Base-by-base conservation (phyloP, 345 rosid genomes). In the Boechera retrofracta region DNA sequence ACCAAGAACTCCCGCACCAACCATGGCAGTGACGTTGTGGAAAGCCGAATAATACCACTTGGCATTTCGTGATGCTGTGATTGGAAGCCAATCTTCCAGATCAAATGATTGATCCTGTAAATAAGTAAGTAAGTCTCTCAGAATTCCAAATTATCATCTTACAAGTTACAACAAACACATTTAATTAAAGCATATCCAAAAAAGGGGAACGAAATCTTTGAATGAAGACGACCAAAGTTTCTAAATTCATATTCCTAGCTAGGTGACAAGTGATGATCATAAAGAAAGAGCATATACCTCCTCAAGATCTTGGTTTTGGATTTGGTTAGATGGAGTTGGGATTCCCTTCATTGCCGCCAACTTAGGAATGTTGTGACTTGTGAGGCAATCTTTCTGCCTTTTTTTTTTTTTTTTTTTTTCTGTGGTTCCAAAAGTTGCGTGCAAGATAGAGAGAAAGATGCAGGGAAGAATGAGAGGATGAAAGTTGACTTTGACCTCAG, bases 1-100 rank as follows among this genome's bases (percentile, higher is more conserved):
- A 32, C 82, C 86, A 15, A 87, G 74, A 39, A 87, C 86, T 0
- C 91, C 89, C 16, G 16, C 16, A 16, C 16, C 16, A 16, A 16
- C 16, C 16, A 16, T 16, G 16, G 16, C 16, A 16, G 86, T 87
- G 80, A 85, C 88, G 82, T 89, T 89, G 80, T 85, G 93, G 64
- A 87, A 87, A 53, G 85, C 84, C 6, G 93, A 82, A n/a, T 84
- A 81, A 81, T 87, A 85, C 87, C 91, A 89, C 4, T 84, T 89
- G 11, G 86, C 89, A 42, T 68, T 77, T 52, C 93, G 18, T 0
- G 91, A 89, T 24, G 81, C 83, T 41, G 93, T 87, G 76, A 89
- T 77, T 11, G 93, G 89, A 56, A 89, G 86, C 91, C 90, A 85
- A 24, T 81, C 83, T 47, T 85, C 81, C 67, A 75, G 71, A 11